phyloP scores from a whole-genome alignment of 2,329 filamentous ascomycete genomes.

The Paecilomyces niveus region DNA sequence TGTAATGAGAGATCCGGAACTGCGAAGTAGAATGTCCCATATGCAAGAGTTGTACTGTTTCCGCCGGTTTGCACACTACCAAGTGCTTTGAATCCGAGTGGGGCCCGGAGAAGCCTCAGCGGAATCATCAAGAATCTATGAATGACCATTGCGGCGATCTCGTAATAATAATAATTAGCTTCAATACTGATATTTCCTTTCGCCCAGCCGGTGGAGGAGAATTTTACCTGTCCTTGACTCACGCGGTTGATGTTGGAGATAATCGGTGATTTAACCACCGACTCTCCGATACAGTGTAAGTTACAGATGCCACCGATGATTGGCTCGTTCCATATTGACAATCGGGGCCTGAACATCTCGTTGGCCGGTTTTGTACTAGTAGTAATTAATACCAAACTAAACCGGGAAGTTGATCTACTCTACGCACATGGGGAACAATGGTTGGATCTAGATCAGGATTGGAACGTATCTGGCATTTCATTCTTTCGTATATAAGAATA shows the following conservation, averaged over 20 bases:
- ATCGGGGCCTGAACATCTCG: background rate
- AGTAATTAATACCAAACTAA: background rate
- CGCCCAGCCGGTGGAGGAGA: background rate
- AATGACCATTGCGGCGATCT: background rate
- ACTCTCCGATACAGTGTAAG: background rate
- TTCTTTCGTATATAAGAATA: too few species aligned
- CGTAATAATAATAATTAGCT: background rate
- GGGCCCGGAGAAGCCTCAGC: background rate
- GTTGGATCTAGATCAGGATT: too few species aligned
- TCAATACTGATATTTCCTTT: background rate
- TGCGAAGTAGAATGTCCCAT: background rate
- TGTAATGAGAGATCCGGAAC: background rate
- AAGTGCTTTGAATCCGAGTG: background rate
- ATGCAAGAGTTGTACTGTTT: background rate
- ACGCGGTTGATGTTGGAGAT: background rate
- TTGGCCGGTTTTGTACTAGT: background rate
- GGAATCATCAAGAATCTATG: background rate
- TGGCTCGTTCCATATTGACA: background rate
- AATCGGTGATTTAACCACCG: background rate
- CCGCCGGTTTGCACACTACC: background rate
- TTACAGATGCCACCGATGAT: background rate
- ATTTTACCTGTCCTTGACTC: background rate
- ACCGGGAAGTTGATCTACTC: background rate
- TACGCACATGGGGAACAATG: background rate
- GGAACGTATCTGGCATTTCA: too few species aligned